phyloP scores from a whole-genome alignment of 2,329 filamentous ascomycete species.

The Hymenoscyphus scutula region DNA sequence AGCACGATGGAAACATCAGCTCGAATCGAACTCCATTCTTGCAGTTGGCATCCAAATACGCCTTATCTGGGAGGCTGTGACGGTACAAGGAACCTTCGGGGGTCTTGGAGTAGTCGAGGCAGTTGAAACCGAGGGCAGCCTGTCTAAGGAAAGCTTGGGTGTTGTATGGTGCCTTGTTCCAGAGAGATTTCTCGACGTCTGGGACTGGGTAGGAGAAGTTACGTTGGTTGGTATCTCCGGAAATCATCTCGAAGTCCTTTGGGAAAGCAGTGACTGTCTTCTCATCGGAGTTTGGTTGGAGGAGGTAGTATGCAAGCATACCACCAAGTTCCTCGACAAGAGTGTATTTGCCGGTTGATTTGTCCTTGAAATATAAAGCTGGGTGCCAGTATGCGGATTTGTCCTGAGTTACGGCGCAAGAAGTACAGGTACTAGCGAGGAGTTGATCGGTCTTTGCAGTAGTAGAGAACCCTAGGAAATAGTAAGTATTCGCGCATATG shows the following conservation, averaged over 20 bases:
- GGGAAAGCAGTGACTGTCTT: slow-evolving; percentile 71
- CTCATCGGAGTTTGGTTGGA: slow-evolving; percentile 57
- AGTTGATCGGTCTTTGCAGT: slow-evolving; percentile 58
- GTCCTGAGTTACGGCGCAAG: slow-evolving; percentile 61
- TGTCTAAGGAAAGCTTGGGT: slow-evolving; percentile 67
- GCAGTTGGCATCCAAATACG: slow-evolving; percentile 77
- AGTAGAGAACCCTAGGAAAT: slow-evolving; percentile 60
- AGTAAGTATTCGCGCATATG: not conserved
- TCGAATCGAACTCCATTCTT: slow-evolving; percentile 78
- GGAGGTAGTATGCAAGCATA: slow-evolving; percentile 88
- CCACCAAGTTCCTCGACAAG: slow-evolving; percentile 74
- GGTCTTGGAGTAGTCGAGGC: slow-evolving; percentile 70
- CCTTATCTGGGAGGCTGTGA: slow-evolving; percentile 78
- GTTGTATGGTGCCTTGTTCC: slow-evolving; percentile 56
- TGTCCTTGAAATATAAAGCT: slow-evolving; percentile 48
- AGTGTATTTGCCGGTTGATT: slow-evolving; percentile 45
- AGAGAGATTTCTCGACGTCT: slow-evolving; percentile 65
- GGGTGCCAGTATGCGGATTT: slow-evolving; percentile 69
- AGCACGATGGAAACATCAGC: slow-evolving; percentile 86
- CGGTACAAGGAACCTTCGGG: slow-evolving; percentile 66
- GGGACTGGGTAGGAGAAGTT: slow-evolving; percentile 68
- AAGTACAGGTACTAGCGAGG: slow-evolving; percentile 58
- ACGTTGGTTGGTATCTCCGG: slow-evolving; percentile 66
- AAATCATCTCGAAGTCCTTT: slow-evolving; percentile 74
- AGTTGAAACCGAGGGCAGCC: slow-evolving; percentile 92